Evolutionary conservation across 345 rosid genomes (phyloP).

Genomic region (Cochlearia excelsa): DNA sequence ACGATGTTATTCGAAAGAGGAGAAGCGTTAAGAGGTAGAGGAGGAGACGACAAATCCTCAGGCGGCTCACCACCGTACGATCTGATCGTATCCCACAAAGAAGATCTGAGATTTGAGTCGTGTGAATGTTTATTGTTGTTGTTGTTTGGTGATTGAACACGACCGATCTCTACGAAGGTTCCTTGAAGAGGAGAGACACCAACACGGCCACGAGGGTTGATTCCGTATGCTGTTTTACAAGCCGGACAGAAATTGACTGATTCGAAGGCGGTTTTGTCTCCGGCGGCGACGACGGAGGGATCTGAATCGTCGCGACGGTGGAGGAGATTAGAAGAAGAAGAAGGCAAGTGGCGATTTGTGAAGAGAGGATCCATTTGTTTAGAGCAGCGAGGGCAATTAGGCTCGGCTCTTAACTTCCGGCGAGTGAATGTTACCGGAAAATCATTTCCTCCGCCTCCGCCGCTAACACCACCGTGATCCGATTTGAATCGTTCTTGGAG

Average conservation of each 20-base stretch:
- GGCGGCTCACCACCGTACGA: constrained; percentile 69
- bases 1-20: constrained; percentile 41
- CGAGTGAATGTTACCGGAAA: constrained; percentile 26
- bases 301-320: constrained; percentile 33
- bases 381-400: constrained; percentile 91
- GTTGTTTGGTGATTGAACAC: constrained; percentile 35
- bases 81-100: constrained; percentile 76
- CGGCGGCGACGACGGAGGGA: not conserved
- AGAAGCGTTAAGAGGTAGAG: constrained; percentile 53
- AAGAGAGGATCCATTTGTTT: constrained; percentile 80
- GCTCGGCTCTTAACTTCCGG: constrained; percentile 77
- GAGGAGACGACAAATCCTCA: constrained; percentile 59
- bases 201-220: constrained; percentile 45
- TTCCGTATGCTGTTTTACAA: constrained; percentile 84
- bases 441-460: constrained; percentile 31
- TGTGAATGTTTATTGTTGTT: constrained; percentile 34
- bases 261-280: constrained; percentile 38
- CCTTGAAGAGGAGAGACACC: constrained; percentile 71
- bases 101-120: constrained; percentile 40
- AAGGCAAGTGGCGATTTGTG: constrained; percentile 50
- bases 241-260: constrained; percentile 82
- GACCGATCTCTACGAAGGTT: constrained; percentile 80
- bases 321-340: constrained; percentile 40
- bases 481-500: constrained; percentile 68
- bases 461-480: constrained; percentile 60